Conservation (phyloP, 352 stramenopile species). For the Globisporangium cylindrosporum region DNA sequence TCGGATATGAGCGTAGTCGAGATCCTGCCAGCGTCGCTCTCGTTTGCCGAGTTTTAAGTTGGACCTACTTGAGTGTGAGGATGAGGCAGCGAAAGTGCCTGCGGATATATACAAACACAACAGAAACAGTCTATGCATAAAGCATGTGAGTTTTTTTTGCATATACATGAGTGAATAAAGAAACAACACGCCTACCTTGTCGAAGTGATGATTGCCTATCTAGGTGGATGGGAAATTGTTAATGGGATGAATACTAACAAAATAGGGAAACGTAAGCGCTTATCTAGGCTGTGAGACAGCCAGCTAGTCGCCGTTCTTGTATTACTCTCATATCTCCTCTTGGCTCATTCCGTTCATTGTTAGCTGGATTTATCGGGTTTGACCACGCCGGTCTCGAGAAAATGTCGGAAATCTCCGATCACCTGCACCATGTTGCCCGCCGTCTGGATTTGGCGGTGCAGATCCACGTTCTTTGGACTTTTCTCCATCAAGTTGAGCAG, state of each 20-base stretch:
- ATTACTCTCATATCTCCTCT: background rate
- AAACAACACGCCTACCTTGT: background rate
- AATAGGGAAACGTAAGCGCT: background rate
- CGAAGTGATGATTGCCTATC: background rate
- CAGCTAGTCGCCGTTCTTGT: background rate
- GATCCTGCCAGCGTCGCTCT: slow-evolving; percentile 24
- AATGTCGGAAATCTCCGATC: slow-evolving; percentile 79
- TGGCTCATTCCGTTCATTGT: background rate
- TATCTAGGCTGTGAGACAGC: background rate
- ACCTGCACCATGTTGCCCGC: slow-evolving; percentile 81
- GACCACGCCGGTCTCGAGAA: slow-evolving; percentile 66
- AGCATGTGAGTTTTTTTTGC: slow-evolving; percentile 1
- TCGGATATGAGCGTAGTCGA: slow-evolving; percentile 33
- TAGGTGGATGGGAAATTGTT: background rate
- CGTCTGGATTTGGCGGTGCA: slow-evolving; percentile 85
- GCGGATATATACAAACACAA: slow-evolving; percentile 5
- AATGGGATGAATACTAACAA: background rate
- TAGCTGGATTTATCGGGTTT: slow-evolving; percentile 27
- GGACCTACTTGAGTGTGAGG: background rate
- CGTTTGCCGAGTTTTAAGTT: slow-evolving; percentile 41
- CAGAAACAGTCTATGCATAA: background rate
- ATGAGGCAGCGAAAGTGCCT: background rate
- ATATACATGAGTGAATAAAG: slow-evolving; percentile 5
- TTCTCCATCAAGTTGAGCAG: slow-evolving; percentile 86
- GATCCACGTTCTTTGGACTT: slow-evolving; percentile 75